Evolutionary conservation across 179 eudicot species (phyloP), one percentile per base, ranked within the genome.

Genomic region (Dionaea muscipula): DNA sequence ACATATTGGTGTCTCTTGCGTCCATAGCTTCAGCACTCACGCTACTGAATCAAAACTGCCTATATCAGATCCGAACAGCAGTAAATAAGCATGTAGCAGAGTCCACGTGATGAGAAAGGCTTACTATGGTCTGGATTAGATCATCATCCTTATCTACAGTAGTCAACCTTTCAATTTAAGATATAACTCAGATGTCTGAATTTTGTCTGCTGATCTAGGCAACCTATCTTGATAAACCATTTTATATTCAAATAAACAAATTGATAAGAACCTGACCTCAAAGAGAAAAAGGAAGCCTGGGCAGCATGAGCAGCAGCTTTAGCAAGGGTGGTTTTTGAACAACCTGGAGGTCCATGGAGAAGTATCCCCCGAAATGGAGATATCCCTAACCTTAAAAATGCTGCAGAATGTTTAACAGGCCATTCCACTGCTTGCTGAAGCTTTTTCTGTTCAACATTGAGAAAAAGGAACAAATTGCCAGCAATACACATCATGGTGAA

Each of bases 351-450:
- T 51, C 97, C 97, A 67, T 90, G 95, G 50, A 90, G 84, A 68
- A 90, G 97, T 61, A 90, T 74, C 44, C 97, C 97, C 22, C 86
- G 84, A 43, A 76, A 20, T 17, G 97, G 95, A 31, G 87, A 76
- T 49, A 80, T 70, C 47, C 95, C 85, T 63, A 90, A 70, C 76
- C 90, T 84, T 57, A 81, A 48, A 75, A 86, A 90, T 28, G 76
- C 80, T 63, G 66, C 72, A 58, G 87, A 71, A 66, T 86, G 94
- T 77, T 78, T 84, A 50, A 86, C 63, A 58, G 97, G 97, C 97
- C 95, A 90, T 76, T 90, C 97, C 75, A 90, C 97, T 60, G 97
- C 94, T 78, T 82, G 95, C 77, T 72, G 82, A 59, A 90, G 95
- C 75, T 90, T 90, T 63, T 80, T 90, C 97, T 90, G 81, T 62